Percentiles rank a stretch among this genome's conserved stretches.
Evolutionary conservation across 345 rosid genomes (phyloP).

Genomic region (Gossypium stocksii): DNA sequence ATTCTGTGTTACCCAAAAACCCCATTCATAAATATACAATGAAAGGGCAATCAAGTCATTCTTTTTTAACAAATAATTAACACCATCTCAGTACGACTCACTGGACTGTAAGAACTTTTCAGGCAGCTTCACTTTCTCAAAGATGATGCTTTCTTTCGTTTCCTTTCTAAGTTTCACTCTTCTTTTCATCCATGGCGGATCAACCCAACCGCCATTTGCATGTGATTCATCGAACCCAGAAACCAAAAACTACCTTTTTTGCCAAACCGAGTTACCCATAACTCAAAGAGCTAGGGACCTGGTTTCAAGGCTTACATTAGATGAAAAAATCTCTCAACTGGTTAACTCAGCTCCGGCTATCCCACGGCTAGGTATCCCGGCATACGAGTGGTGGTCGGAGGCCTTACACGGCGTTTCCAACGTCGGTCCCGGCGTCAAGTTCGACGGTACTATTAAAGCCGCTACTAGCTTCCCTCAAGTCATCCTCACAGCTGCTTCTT

Average conservation of each 20-base stretch:
- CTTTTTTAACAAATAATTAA: not conserved
- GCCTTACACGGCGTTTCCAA: slow-evolving; percentile 75
- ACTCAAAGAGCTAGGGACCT: slow-evolving; percentile 59
- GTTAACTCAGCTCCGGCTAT: slow-evolving; percentile 67
- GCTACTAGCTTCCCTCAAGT: slow-evolving; percentile 95
- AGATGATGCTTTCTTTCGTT: not conserved
- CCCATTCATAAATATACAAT: not conserved
- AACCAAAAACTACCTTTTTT: slow-evolving; percentile 48
- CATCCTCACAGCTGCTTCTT: slow-evolving; percentile 75
- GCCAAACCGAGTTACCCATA: slow-evolving; percentile 51
- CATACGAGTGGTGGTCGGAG: slow-evolving; percentile 94
- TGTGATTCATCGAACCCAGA: slow-evolving; percentile 52
- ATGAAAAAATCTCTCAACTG: slow-evolving; percentile 79
- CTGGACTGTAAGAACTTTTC: not conserved
- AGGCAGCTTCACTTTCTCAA: slow-evolving; percentile 13
- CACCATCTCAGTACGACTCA: not conserved
- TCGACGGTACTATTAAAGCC: slow-evolving; percentile 46
- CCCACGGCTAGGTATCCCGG: slow-evolving; percentile 72
- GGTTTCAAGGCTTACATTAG: slow-evolving; percentile 64
- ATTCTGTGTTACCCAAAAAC: not conserved
- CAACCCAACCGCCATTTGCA: slow-evolving; percentile 50
- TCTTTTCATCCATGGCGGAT: slow-evolving; percentile 13
- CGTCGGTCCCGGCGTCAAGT: slow-evolving; percentile 50
- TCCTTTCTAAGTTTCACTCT: not conserved
- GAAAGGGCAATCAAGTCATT: slow-evolving; percentile 9